Base-by-base conservation (phyloP, 352 stramenopile genomes). In the Pythium guiyangense region DNA sequence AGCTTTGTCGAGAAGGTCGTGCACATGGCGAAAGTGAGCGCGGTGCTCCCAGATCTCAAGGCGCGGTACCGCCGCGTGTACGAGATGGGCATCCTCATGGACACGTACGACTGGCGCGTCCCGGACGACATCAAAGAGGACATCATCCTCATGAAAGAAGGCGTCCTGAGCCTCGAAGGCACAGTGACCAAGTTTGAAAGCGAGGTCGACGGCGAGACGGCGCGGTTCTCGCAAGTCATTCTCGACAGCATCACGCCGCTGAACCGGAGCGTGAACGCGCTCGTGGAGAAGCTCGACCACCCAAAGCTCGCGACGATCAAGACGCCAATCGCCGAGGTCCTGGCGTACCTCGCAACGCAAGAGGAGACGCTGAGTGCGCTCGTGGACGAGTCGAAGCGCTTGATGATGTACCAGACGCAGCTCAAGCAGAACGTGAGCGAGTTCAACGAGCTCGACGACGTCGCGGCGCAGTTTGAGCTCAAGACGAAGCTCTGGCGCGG, bases 91-190 rank as follows among this genome's bases (percentile, higher is more conserved):
- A 73, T 88, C 11, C 71, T 98, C 44, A 97, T 98, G 89, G 86
- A 96, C 42, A 90, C 92, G 37, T 93, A 97, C 61, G 71, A 86
- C 9, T 98, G 93, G 94, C 72, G 80, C 17, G 74, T 98, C 3
- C 87, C 90, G 0, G 93, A 98, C 35, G 77, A 97, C 26, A 82
- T 97, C 59, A 96, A 96, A 52, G 92, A 96, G 52, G 76, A 96
- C 54, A 94, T 98, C 50, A 88, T 97, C 50, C 84, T 98, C 44
- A 91, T 98, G 79, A 96, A 97, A 37, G 88, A 98, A 63, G 87
- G 92, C 8, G 90, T 98, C 2, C 61, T 90, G 42, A 87, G 79
- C 42, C 70, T 98, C 1, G 93, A 98, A 69, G 82, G 80, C 6
- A 95, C 87, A 0, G 73, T 97, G 2, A 90, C 89, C 5, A 82